Evolutionary conservation across 371 early-diverging fungal genomes (phyloP).

Genomic region (Mucor sp.): DNA sequence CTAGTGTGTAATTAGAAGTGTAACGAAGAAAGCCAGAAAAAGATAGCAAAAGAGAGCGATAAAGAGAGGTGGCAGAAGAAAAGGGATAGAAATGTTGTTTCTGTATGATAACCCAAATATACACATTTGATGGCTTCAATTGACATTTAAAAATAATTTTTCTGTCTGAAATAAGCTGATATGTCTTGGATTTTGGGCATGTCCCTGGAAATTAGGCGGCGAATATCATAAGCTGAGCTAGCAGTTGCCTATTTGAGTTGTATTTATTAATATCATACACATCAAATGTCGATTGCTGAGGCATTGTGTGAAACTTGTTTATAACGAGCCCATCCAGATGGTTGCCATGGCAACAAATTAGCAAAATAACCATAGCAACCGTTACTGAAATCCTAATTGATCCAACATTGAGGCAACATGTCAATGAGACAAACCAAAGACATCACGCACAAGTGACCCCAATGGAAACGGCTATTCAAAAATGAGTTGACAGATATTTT

Average conservation of each 20-base stretch:
- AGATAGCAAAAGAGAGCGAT: not conserved
- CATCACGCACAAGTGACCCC: not conserved
- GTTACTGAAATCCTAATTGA: not conserved
- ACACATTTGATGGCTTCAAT: slow-evolving; percentile 2
- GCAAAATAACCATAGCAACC: not conserved
- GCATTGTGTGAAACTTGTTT: not conserved
- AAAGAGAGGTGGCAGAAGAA: not conserved
- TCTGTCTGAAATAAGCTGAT: not conserved
- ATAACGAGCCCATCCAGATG: not conserved
- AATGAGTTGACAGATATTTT: not conserved
- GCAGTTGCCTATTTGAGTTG: not conserved
- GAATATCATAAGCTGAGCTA: not conserved
- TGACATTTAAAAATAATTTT: slow-evolving; percentile 4
- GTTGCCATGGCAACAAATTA: not conserved
- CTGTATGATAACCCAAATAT: not conserved
- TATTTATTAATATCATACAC: not conserved
- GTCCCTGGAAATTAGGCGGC: slow-evolving; percentile 4
- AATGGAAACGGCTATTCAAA: not conserved
- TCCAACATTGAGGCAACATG: not conserved
- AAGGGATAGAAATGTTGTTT: not conserved
- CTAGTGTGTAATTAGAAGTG: not conserved
- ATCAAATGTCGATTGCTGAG: slow-evolving; percentile 1
- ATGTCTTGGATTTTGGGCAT: slow-evolving; percentile 2
- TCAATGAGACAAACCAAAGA: not conserved
- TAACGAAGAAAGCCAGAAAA: not conserved